Evolutionary conservation across 345 rosid species (phyloP), one percentile per base, ranked within the genome.

Genomic region (Gossypium sturtianum): DNA sequence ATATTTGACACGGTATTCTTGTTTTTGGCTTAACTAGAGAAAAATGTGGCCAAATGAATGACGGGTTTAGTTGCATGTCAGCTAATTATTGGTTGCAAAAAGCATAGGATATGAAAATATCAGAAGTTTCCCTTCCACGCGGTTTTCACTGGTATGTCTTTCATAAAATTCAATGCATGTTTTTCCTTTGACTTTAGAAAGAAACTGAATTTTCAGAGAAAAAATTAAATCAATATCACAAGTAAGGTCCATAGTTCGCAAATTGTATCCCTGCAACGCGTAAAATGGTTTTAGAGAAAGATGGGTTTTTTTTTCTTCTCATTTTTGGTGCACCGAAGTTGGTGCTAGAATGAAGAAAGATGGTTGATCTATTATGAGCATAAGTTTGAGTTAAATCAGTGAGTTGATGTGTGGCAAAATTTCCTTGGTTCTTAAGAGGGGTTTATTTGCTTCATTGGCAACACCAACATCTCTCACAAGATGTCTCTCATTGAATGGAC

Each of bases 401-500:
- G 34, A n/a, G 23, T 20, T 47, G 8, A 66, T 22, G n/a, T 13
- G 56, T 22, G 41, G 19, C 56, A 47, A 47, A 47, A 22, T 22
- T 66, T 12, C 38, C 56, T 47, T 66, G 20, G 69, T 9, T 9
- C 23, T n/a, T n/a, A 10, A 49, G 69, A 19, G 71, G 38, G 38
- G 5, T 29, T 29, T 45, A 20, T 44, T 22, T 66, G 38, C 19
- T 10, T 44, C 13, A 12, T 0, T 13, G 22, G 29, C 1, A 67
- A 67, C 22, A 68, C 25, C 27, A 20, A 20, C 56, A 67, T 23
- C 38, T 16, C 13, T 27, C 8, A 27, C 19, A n/a, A 20, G 68
- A 47, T 48, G 53, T 56, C 52, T 70, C 3, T 53, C 20, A 49
- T 53, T 20, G 12, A 43, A 76, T 25, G 47, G 75, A 77, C 45